These are phyloP conservation scores for Fusarium torulosum DNA, from an alignment of 2,329 filamentous ascomycete species.

Conservation along the genomic window DNA sequence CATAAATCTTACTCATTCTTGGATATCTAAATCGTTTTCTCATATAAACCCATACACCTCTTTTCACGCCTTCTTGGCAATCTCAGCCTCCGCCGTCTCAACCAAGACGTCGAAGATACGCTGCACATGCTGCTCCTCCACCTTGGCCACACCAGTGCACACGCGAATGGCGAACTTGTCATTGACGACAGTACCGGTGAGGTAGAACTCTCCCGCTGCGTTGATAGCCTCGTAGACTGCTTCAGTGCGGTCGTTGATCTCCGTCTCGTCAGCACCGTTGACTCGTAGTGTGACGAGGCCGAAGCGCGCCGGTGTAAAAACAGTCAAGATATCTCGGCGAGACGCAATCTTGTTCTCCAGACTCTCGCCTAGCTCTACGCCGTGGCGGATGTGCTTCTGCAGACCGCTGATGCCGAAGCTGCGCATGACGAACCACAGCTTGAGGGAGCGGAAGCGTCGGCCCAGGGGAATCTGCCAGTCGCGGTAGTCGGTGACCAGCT, in stretches of 20 bases:
- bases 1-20: neutral
- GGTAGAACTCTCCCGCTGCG: constrained; percentile 79
- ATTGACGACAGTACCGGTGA: constrained; percentile 81
- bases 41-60: neutral
- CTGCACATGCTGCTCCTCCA: constrained; percentile 79
- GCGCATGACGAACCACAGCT: constrained; percentile 95
- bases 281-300: constrained; percentile 83
- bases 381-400: constrained; percentile 77
- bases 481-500: constrained; percentile 91
- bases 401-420: constrained; percentile 84
- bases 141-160: constrained; percentile 76
- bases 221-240: constrained; percentile 82
- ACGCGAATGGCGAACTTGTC: constrained; percentile 84
- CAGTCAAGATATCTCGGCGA: constrained; percentile 77
- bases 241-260: constrained; percentile 77
- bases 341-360: constrained; percentile 73
- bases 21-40: neutral
- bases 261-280: constrained; percentile 58
- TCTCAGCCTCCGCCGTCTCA: constrained; percentile 64
- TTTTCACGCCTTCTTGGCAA: constrained; percentile 23
- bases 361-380: constrained; percentile 75
- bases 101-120: constrained; percentile 81
- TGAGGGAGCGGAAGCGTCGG: constrained; percentile 86
- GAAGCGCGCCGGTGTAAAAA: constrained; percentile 81
- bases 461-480: constrained; percentile 98